Evolutionary conservation across 441 rosid genomes (phyloP).

Genomic region (Aquilaria agallochum): DNA sequence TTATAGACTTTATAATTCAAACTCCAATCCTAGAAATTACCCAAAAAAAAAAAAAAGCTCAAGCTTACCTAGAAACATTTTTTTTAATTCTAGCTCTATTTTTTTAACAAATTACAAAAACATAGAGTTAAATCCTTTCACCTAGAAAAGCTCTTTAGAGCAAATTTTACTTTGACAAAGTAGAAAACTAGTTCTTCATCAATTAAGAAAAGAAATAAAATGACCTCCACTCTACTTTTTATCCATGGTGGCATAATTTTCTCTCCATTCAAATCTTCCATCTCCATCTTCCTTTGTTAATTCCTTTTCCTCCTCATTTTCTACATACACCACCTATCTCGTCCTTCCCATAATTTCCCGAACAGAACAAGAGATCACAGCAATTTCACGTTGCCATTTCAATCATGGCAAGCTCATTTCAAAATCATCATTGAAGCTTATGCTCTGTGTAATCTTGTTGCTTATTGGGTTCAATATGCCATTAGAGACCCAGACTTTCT

Average conservation of each 20-base stretch:
- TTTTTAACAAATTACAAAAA: too few species aligned
- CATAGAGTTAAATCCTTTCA: too few species aligned
- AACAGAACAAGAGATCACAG: slow-evolving; percentile 13
- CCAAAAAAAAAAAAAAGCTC: too few species aligned
- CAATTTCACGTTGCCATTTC: slow-evolving; percentile 12
- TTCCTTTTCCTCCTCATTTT: slow-evolving; percentile 16
- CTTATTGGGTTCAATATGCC: slow-evolving; percentile 43
- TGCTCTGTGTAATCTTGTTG: slow-evolving; percentile 46
- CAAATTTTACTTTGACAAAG: too few species aligned
- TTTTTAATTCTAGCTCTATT: too few species aligned
- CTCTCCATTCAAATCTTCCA: slow-evolving; percentile 9
- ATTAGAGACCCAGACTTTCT: slow-evolving; percentile 69
- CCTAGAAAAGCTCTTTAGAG: too few species aligned
- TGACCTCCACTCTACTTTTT: slow-evolving; percentile 14
- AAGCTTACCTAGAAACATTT: too few species aligned
- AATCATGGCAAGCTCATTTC: slow-evolving; percentile 18
- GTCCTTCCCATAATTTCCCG: slow-evolving; percentile 11
- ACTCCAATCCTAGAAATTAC: too few species aligned
- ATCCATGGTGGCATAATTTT: slow-evolving; percentile 49
- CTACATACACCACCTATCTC: slow-evolving; percentile 18
- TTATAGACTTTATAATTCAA: too few species aligned
- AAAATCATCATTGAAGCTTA: slow-evolving; percentile 23
- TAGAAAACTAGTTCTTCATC: too few species aligned
- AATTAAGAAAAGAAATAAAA: background rate
- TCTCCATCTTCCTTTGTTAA: slow-evolving; percentile 22